Evolutionary conservation across 1,284 basidiomycete species (phyloP), one percentile per base, ranked within the genome.

Genomic region (Ganoderma sinense): DNA sequence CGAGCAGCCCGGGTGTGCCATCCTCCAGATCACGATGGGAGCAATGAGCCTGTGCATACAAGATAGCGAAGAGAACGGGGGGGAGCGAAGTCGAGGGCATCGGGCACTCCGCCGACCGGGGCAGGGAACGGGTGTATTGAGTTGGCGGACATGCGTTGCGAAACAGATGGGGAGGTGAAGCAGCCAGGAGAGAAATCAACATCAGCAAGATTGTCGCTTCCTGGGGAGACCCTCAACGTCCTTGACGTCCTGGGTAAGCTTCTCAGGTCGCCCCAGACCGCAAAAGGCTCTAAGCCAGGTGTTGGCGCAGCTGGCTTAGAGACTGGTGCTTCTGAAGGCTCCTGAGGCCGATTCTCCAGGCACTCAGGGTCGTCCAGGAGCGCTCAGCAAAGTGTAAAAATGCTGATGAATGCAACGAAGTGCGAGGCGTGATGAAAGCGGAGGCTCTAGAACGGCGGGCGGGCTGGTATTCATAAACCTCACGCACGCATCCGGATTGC

Each of bases 1-100:
- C 31, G 75, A 72, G 1, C 33, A 29, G n/a, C n/a, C n/a, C 0
- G 61, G 64, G 41, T 58, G 26, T 2, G 65, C 48, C 13, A 73
- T 29, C 6, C 76, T 71, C 45, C 68, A 76, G 20, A 75, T 1
- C 1, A 41, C 66, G 43, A 75, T 14, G 8, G 71, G 69, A 5
- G 71, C 53, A 23, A 75, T 45, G n/a, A 72, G 20, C 4, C n/a
- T n/a, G n/a, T n/a, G 69, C 75, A 63, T 74, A 75, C 5, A 71
- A 55, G 23, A 71, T 26, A n/a, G 67, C 68, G 53, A 73, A 71
- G 23, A 68, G 13, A 23, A 68, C 56, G 0, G 66, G 64, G 18
- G 43, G 43, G n/a, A 1, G 20, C 40, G 39, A 58, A 23, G 67
- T 33, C 63, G 18, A 53, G 2, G 0, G 63, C n/a, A 20, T 53